These are phyloP conservation scores for Pythium sukuiense DNA, from an alignment of 352 stramenopile genomes.

Conservation along the genomic window DNA sequence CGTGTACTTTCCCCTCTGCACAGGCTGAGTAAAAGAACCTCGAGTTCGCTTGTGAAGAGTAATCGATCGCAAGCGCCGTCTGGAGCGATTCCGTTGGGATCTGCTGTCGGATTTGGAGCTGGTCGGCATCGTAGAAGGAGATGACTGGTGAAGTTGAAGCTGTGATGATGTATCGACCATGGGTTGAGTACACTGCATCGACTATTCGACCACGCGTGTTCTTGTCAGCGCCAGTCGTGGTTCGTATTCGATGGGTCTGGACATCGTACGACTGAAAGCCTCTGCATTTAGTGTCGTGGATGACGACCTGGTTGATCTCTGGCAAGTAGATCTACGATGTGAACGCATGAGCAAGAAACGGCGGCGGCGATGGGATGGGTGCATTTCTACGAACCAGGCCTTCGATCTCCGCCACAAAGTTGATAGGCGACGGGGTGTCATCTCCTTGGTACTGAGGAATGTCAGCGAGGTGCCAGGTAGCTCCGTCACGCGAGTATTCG, in stretches of 20 bases:
- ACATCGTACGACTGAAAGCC: slow-evolving; percentile 46
- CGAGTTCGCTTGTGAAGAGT: neutral
- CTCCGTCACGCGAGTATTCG: neutral
- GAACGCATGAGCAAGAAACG: neutral
- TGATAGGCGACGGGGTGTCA: slow-evolving; percentile 25
- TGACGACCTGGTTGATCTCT: slow-evolving; percentile 33
- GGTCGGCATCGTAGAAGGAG: slow-evolving; percentile 51
- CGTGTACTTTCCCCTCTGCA: slow-evolving; percentile 41
- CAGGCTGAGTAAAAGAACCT: slow-evolving; percentile 40
- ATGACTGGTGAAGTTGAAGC: slow-evolving; percentile 51
- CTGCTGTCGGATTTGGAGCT: slow-evolving; percentile 54
- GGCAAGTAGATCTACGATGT: slow-evolving; percentile 32
- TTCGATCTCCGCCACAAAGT: slow-evolving; percentile 43
- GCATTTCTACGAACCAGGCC: slow-evolving; percentile 34
- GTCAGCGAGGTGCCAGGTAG: slow-evolving; percentile 5
- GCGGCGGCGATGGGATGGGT: neutral
- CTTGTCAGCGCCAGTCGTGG: neutral
- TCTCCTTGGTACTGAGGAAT: slow-evolving; percentile 34
- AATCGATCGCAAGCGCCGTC: slow-evolving; percentile 33
- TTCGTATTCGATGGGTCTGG: slow-evolving; percentile 19
- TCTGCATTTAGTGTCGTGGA: slow-evolving; percentile 33
- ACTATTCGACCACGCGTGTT: slow-evolving; percentile 26
- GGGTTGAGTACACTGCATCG: slow-evolving; percentile 44
- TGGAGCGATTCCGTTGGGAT: slow-evolving; percentile 44
- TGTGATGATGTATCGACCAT: slow-evolving; percentile 48